A percentile compares a stretch with the other conserved stretches of the same genome.
Evolutionary conservation across 345 rosid species (phyloP).

Genomic region (Eucalyptus camaldulensis): DNA sequence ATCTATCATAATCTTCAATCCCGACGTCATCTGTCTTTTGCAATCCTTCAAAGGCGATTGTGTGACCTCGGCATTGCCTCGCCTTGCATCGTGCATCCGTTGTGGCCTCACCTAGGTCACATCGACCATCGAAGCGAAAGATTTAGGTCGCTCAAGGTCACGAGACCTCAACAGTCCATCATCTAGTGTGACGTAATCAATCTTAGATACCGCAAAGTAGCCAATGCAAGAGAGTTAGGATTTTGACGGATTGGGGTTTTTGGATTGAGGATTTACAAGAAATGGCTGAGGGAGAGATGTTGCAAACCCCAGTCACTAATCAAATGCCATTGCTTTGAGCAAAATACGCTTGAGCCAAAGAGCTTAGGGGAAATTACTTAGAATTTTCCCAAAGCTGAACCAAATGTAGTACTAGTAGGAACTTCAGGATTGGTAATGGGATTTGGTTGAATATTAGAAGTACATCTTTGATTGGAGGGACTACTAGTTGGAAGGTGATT

Average conservation of each 20-base stretch:
- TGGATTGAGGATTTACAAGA: neutral
- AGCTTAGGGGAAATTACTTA: neutral
- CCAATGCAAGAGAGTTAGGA: neutral
- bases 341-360: neutral
- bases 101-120: neutral
- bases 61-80: neutral
- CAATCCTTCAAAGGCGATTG: neutral
- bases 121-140: accelerated
- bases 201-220: neutral
- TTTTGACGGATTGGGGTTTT: neutral
- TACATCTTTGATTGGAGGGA: neutral
- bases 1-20: neutral
- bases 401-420: neutral
- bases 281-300: neutral
- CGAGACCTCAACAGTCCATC: neutral
- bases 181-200: neutral
- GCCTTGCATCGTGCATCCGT: neutral
- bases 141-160: neutral
- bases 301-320: neutral
- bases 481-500: neutral
- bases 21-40: neutral
- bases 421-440: neutral
- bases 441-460: neutral
- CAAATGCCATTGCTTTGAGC: neutral
- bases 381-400: neutral